Evolutionary conservation across 257 asterid species (phyloP), one percentile per base, ranked within the genome.

Genomic region (Voacanga thouarsii): DNA sequence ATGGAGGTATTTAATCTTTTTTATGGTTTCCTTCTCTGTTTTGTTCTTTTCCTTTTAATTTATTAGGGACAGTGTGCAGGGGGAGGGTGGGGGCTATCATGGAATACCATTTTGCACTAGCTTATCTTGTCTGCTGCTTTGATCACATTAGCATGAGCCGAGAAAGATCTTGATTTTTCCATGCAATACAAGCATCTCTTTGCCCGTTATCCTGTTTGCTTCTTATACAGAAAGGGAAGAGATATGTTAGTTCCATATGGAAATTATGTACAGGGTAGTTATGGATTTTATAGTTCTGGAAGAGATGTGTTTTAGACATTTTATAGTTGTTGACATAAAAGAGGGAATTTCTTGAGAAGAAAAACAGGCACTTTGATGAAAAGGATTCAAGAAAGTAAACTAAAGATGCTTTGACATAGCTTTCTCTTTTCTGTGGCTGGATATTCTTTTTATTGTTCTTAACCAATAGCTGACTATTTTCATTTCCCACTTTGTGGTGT

Each of bases 1-100:
- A 77, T 96, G 98, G 99, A 96, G 99, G 99, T 96, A 89, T 74
- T 83, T 71, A 28, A 78, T 19, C 1, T 67, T 19, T n/a, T 26
- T 43, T 41, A 44, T 33, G 37, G 71, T 37, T 66, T 66, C 12
- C 19, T 43, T 75, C 64, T 19, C 60, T 37, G 69, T n/a, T 45
- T 47, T 64, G 67, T 72, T 74, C 39, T 76, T 79, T 39, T 66
- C 43, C 78, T 45, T 77, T 26, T 18, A 57, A 43, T 23, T 15
- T 37, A 49, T 26, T 21, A 23, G 26, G 61, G 43, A 15, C 56
- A n/a, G 15, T 51, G 12, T 72, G 44, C 49, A 23, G 44, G 43
- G 45, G 71, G 5, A 16, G n/a, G 71, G 59, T 53, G 59, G 59
- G 56, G 59, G 59, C 9, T 49, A 16, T 49, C 55, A 49, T 49